Conservation (phyloP, 2,329 filamentous ascomycete genomes). For the Epichloe baconii region DNA sequence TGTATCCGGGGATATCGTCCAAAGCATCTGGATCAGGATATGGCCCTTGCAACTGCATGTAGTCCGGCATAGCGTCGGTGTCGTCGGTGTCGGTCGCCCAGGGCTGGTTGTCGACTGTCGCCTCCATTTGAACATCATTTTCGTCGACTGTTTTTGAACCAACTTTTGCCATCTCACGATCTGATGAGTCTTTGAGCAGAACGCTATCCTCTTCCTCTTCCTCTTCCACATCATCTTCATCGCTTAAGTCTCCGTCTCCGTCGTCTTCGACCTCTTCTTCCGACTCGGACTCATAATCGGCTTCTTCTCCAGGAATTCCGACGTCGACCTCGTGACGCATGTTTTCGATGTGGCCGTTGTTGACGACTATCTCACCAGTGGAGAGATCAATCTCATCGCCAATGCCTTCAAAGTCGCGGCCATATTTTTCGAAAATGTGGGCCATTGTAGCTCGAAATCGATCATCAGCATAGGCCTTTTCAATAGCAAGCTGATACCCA, state of each 20-base stretch:
- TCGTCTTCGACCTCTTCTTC: neutral
- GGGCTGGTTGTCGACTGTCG: constrained; percentile 2
- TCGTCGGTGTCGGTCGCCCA: constrained; percentile 4
- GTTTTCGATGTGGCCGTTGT: constrained; percentile 70
- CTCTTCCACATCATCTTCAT: constrained; percentile 2
- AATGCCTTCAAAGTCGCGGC: constrained; percentile 65
- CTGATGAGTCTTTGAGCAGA: constrained; percentile 19
- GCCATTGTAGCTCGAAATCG: constrained; percentile 77
- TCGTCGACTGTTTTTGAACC: neutral
- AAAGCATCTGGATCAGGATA: constrained; percentile 5
- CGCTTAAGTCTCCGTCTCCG: constrained; percentile 11
- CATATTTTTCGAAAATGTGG: constrained; percentile 80
- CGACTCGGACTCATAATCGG: neutral
- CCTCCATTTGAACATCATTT: constrained; percentile 6
- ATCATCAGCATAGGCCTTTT: constrained; percentile 52
- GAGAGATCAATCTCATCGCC: constrained; percentile 82
- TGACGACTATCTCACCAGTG: constrained; percentile 70
- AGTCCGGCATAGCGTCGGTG: neutral
- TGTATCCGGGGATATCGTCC: constrained; percentile 1
- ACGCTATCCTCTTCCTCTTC: constrained; percentile 22
- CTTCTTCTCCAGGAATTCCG: constrained; percentile 13
- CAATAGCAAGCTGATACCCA: constrained; percentile 44
- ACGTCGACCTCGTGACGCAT: constrained; percentile 44
- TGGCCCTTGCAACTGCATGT: constrained; percentile 5
- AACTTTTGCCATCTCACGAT: constrained; percentile 8